Percentiles rank a stretch among this genome's conserved stretches.
Evolutionary conservation across 345 rosid species (phyloP).

Genomic region (Euphorbia peplus): DNA sequence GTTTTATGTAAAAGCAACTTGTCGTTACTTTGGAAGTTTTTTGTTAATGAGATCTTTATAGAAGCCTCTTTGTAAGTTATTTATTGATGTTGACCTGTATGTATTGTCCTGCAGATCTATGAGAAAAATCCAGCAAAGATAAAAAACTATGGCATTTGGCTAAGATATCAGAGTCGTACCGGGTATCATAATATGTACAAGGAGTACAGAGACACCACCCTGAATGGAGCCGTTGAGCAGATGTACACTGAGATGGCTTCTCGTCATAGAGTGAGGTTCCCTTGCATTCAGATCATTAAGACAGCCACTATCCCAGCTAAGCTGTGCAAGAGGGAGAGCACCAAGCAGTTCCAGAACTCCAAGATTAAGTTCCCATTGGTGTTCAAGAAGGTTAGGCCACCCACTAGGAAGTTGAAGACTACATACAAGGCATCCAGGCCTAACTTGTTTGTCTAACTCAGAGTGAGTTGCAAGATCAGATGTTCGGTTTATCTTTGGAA

Average conservation of each 20-base stretch:
- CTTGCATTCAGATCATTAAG: constrained; percentile 64
- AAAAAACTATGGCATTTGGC: constrained; percentile 60
- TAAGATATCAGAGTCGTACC: constrained; percentile 53
- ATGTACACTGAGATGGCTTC: constrained; percentile 69
- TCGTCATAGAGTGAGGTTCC: constrained; percentile 61
- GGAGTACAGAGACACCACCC: constrained; percentile 52
- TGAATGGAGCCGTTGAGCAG: constrained; percentile 60
- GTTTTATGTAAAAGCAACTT: neutral
- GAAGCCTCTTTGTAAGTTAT: neutral
- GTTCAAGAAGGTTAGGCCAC: constrained; percentile 60
- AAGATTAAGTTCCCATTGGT: constrained; percentile 66
- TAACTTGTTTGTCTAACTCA: constrained; percentile 47
- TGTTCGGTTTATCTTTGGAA: constrained; percentile 13
- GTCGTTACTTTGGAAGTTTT: too few species aligned
- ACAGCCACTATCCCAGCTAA: constrained; percentile 56
- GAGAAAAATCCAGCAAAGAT: constrained; percentile 61
- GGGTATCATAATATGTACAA: constrained; percentile 74
- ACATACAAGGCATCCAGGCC: constrained; percentile 70
- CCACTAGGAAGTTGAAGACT: constrained; percentile 56
- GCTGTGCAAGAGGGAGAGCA: constrained; percentile 67
- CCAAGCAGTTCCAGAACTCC: constrained; percentile 57
- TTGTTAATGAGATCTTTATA: too few species aligned
- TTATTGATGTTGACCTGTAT: neutral
- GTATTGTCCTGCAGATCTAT: constrained; percentile 34
- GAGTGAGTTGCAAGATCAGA: neutral